Evolutionary conservation across 345 rosid species (phyloP).

Genomic region (Punica granatum): DNA sequence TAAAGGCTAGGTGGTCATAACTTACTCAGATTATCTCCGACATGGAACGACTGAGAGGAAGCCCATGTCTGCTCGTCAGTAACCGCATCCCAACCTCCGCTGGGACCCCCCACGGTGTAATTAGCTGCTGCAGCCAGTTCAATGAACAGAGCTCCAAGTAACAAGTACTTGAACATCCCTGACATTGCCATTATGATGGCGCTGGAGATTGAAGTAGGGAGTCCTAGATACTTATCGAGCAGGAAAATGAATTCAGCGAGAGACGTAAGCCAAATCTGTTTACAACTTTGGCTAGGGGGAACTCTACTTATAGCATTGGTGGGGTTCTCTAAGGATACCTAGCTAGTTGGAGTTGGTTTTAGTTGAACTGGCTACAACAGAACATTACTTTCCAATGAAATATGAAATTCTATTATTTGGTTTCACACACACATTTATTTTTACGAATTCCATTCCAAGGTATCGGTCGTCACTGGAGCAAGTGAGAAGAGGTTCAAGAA

Average conservation of each 20-base stretch:
- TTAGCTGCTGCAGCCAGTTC: conserved; percentile 7
- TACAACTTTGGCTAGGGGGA: background rate
- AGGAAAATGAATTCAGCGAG: background rate
- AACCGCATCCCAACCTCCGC: conserved; percentile 14
- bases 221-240: background rate
- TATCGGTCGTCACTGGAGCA: background rate
- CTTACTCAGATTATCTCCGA: conserved; percentile 17
- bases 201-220: background rate
- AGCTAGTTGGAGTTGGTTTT: conserved; percentile 13
- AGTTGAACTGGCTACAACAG: conserved; percentile 7
- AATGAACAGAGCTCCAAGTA: conserved; percentile 1
- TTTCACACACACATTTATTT: background rate
- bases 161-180: conserved; percentile 2
- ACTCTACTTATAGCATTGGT: conserved; percentile 7
- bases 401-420: background rate
- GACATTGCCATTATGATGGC: background rate
- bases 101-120: conserved; percentile 17
- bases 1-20: background rate
- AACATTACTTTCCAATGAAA: background rate
- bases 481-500: background rate
- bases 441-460: background rate
- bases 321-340: background rate
- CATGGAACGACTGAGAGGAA: conserved; percentile 9
- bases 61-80: conserved; percentile 15
- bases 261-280: background rate